Base-by-base conservation (phyloP, 305 asterid species). In the Fraxinus xanthoxyloides region DNA sequence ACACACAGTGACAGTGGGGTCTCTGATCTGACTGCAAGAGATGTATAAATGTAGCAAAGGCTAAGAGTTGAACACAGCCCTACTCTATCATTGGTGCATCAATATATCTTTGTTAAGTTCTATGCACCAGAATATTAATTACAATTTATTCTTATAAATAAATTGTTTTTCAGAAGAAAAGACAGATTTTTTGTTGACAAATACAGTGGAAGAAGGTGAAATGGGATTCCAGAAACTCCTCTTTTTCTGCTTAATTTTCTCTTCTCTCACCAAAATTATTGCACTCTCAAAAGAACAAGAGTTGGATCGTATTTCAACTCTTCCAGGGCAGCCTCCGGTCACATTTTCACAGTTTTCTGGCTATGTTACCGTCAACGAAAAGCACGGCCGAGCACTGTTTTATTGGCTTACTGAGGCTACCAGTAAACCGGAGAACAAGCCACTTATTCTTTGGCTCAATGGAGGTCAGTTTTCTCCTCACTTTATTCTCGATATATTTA, bases 311-410 rank as follows among this genome's bases (percentile, higher is more conserved):
- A 85, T 89, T 32, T 23, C 59, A 0, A 13, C 61, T 10, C 89
- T 89, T 78, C 92, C 92, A 0, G 90, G 89, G 13, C 90, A 89
- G 81, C 90, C 92, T n/a, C 83, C 81, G 80, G 92, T 85, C 32
- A 65, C 76, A 2, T 89, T 89, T 61, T 84, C 85, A 19, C 92
- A 89, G 30, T 89, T 85, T 76, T 89, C 92, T 12, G 92, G 92
- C 17, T 87, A 89, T 30, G 88, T 89, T 9, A 80, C 86, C 12
- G 90, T 89, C 72, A 82, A 87, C 34, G 84, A 84, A 76, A 77
- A 82, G 26, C 87, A 87, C 65, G 90, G 89, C 43, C 79, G 92
- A 70, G 90, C 92, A 38, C 84, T 87, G 56, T 89, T 89, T 15
- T 87, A 89, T 32, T 89, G 92, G 92, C 65, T 89, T 10, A 89